These are phyloP conservation scores for Colletotrichum eleusines DNA, from an alignment of 2,329 filamentous ascomycete species.

Conservation along the genomic window DNA sequence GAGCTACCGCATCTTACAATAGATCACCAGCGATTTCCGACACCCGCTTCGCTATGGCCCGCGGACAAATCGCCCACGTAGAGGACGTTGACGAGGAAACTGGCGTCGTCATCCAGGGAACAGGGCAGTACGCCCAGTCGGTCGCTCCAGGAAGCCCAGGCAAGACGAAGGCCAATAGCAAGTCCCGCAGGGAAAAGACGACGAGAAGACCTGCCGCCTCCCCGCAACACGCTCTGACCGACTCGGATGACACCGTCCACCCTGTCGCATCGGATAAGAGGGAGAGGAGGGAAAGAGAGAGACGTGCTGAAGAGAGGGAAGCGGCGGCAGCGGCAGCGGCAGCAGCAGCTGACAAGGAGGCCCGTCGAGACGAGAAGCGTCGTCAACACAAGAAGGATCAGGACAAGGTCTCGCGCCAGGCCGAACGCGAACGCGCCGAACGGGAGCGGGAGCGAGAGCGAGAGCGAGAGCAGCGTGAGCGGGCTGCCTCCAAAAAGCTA, in stretches of 20 bases:
- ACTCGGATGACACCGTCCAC: slow-evolving; percentile 60
- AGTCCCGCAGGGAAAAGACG: slow-evolving; percentile 56
- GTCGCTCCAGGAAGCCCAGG: slow-evolving; percentile 56
- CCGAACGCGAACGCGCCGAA: slow-evolving; percentile 45
- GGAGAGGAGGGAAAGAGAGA: slow-evolving; percentile 49
- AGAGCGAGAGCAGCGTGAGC: slow-evolving; percentile 44
- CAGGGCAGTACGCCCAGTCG: slow-evolving; percentile 61
- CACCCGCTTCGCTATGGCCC: slow-evolving; percentile 56
- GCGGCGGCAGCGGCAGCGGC: slow-evolving; percentile 14
- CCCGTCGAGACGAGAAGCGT: slow-evolving; percentile 45
- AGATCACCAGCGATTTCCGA: slow-evolving; percentile 37
- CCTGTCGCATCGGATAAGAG: slow-evolving; percentile 49
- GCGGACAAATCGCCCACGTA: slow-evolving; percentile 56
- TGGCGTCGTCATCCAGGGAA: slow-evolving; percentile 55
- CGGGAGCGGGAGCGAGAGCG: slow-evolving; percentile 20
- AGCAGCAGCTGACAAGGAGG: slow-evolving; percentile 42
- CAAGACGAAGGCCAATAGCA: slow-evolving; percentile 66
- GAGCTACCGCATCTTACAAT: slow-evolving; percentile 15
- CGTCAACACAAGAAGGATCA: slow-evolving; percentile 41
- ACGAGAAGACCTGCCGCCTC: slow-evolving; percentile 54
- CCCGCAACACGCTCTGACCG: slow-evolving; percentile 51
- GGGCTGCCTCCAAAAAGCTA: slow-evolving; percentile 34
- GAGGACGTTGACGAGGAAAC: slow-evolving; percentile 67
- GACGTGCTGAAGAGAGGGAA: slow-evolving; percentile 12
- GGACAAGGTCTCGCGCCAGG: slow-evolving; percentile 46